Evolutionary conservation across 2,329 filamentous ascomycete genomes (phyloP).

Genomic region (Chalaropsis ovoidea): DNA sequence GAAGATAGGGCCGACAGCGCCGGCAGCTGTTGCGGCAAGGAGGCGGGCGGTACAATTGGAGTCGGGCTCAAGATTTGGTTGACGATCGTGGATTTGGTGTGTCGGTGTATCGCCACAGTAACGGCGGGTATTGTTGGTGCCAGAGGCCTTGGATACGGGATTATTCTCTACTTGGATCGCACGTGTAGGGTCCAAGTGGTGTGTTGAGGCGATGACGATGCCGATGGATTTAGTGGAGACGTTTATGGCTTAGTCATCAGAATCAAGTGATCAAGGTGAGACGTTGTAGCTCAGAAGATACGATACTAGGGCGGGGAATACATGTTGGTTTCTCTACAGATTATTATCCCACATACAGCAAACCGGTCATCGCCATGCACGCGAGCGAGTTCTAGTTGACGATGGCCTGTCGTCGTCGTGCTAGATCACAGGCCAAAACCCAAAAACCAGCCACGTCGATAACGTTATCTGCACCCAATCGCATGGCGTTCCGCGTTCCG

Average conservation of each 20-base stretch:
- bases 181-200: neutral
- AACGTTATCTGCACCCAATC: neutral
- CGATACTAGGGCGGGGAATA: neutral
- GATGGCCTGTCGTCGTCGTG: no score
- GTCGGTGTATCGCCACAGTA: neutral
- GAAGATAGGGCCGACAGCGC: neutral
- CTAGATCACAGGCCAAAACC: no score
- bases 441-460: neutral
- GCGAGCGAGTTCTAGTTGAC: no score
- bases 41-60: neutral
- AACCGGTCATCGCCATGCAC: no score
- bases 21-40: neutral
- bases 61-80: neutral
- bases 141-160: neutral
- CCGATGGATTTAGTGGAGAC: conserved; percentile 7
- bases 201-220: conserved; percentile 2
- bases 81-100: neutral
- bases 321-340: neutral
- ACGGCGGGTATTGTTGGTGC: neutral
- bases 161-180: no score
- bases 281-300: neutral
- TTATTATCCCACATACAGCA: neutral
- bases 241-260: neutral
- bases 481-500: neutral
- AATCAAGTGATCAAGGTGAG: neutral